A percentile compares a stretch with the other conserved stretches of the same genome.
Conservation (phyloP, 2,329 filamentous ascomycete species). For the Aschersonia sp. region DNA sequence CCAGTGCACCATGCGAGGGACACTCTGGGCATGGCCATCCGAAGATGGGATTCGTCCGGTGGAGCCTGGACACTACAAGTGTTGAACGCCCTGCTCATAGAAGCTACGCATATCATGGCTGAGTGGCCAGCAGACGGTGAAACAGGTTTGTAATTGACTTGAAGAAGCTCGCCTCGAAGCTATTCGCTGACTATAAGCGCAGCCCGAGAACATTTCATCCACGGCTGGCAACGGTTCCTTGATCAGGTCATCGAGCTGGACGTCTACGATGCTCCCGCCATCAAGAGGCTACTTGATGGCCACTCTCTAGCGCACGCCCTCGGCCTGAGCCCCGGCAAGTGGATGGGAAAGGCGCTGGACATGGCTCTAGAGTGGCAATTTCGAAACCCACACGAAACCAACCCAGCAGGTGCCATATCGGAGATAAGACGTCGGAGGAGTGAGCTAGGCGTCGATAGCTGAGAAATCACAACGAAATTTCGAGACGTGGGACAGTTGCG, state of each 20-base stretch:
- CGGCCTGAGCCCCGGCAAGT: constrained; percentile 58
- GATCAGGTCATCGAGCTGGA: constrained; percentile 39
- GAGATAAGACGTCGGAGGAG: constrained; percentile 36
- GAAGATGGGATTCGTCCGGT: constrained; percentile 48
- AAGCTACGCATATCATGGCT: constrained; percentile 31
- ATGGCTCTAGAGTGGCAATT: constrained; percentile 81
- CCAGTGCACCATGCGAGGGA: constrained; percentile 39
- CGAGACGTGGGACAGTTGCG: too few species aligned
- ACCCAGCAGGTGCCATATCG: constrained; percentile 43
- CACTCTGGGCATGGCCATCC: constrained; percentile 58
- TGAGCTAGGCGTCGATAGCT: constrained; percentile 30
- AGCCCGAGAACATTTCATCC: constrained; percentile 30
- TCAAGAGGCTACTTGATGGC: constrained; percentile 60
- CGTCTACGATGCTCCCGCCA: constrained; percentile 39
- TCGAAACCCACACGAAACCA: constrained; percentile 53
- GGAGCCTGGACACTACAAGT: constrained; percentile 59
- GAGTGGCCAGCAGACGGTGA: constrained; percentile 13
- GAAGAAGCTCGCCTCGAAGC: background rate
- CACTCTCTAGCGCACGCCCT: constrained; percentile 56
- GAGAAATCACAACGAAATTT: too few species aligned
- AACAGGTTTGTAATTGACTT: constrained; percentile 15
- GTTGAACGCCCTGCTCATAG: constrained; percentile 51
- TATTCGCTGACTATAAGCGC: constrained; percentile 4
- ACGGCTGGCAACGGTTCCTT: constrained; percentile 39
- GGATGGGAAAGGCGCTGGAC: constrained; percentile 70